Conservation (phyloP, 2,329 filamentous ascomycete species). For the Arthrobotrys pseudoclavata region DNA sequence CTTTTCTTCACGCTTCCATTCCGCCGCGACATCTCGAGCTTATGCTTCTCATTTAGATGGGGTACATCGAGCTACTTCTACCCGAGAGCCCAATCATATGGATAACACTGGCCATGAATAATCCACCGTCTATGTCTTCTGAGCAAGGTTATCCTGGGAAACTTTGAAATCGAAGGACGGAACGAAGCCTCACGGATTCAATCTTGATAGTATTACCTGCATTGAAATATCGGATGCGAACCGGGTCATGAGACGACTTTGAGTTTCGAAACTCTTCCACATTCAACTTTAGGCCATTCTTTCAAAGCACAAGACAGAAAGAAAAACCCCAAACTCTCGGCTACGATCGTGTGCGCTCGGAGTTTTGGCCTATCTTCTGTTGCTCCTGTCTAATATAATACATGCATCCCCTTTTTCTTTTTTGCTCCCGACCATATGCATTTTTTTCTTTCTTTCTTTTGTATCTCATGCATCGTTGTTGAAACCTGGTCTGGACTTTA, state of each 20-base stretch:
- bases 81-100: constrained; percentile 55
- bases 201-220: constrained; percentile 27
- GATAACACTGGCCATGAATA: constrained; percentile 20
- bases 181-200: constrained; percentile 38
- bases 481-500: constrained; percentile 60
- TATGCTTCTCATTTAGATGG: constrained; percentile 39
- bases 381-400: constrained; percentile 38
- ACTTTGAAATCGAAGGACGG: constrained; percentile 52
- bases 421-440: constrained; percentile 21
- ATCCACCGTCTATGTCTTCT: constrained; percentile 17
- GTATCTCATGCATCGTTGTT: constrained; percentile 43
- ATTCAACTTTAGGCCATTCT: constrained; percentile 3
- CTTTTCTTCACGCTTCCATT: constrained; percentile 13
- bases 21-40: constrained; percentile 18
- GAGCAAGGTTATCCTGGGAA: constrained; percentile 46
- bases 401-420: constrained; percentile 26
- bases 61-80: constrained; percentile 47
- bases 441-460: constrained; percentile 5
- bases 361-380: constrained; percentile 28
- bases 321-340: constrained; percentile 18
- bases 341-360: constrained; percentile 40
- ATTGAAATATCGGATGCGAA: constrained; percentile 53
- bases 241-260: constrained; percentile 55
- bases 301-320: constrained; percentile 14
- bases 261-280: constrained; percentile 16